A percentile compares a stretch with the other conserved stretches of the same genome.
phyloP scores from a whole-genome alignment of 495 filamentous ascomycete genomes.

The Astrocystis sublimbata region DNA sequence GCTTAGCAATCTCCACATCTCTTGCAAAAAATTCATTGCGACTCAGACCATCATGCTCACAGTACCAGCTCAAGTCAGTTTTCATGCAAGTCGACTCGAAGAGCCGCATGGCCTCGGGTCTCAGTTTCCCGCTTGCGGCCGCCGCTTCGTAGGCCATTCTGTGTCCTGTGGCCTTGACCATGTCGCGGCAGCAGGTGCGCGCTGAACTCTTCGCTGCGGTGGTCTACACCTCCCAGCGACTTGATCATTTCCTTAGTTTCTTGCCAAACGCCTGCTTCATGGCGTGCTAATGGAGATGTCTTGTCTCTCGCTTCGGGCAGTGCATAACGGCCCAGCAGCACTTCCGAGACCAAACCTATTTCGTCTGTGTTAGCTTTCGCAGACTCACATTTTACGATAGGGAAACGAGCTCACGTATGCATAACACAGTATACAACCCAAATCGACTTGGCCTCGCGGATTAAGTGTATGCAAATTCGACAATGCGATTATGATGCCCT shows the following conservation, averaged over 20 bases:
- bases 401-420: conserved; percentile 25
- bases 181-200: conserved; percentile 29
- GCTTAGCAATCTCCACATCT: not conserved
- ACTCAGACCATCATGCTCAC: conserved; percentile 1
- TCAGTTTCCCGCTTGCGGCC: conserved; percentile 19
- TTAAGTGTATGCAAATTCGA: no score
- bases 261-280: conserved; percentile 34
- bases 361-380: not conserved
- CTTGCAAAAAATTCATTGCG: conserved; percentile 7
- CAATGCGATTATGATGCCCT: no score
- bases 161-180: conserved; percentile 38
- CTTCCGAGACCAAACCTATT: conserved; percentile 36
- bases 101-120: conserved; percentile 27
- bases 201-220: conserved; percentile 35
- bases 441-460: no score
- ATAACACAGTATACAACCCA: conserved; percentile 32
- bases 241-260: conserved; percentile 22
- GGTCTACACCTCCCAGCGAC: conserved; percentile 9
- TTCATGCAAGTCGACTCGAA: conserved; percentile 36
- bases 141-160: conserved; percentile 43
- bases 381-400: not conserved
- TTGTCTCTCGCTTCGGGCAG: conserved; percentile 30
- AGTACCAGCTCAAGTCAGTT: conserved; percentile 38
- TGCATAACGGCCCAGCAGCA: conserved; percentile 37
- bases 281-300: conserved; percentile 26